Conservation (phyloP, 2,329 filamentous ascomycete species). For the Calycina herbarum region DNA sequence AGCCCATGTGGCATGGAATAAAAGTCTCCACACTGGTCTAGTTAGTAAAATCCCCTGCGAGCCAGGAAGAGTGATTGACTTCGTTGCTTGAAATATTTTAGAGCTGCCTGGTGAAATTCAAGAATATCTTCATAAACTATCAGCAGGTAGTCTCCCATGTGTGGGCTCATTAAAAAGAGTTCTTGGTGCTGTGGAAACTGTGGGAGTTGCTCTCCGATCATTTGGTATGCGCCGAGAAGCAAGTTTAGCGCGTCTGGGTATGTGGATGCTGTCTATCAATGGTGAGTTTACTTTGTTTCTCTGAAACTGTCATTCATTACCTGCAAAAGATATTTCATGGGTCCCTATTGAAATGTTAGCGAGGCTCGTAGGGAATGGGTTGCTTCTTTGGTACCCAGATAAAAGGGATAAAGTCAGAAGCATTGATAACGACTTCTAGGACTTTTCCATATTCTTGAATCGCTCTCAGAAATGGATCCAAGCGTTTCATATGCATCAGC, state of each 20-base stretch:
- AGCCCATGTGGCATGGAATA: constrained; percentile 39
- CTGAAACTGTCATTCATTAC: constrained; percentile 18
- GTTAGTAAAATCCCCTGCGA: not conserved
- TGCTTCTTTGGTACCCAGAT: constrained; percentile 45
- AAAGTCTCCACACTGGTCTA: constrained; percentile 31
- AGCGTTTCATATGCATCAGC: constrained; percentile 41
- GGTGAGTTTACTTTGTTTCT: constrained; percentile 1
- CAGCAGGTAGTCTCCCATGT: constrained; percentile 45
- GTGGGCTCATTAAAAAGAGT: constrained; percentile 34
- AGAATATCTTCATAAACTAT: constrained; percentile 51
- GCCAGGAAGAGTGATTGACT: no score
- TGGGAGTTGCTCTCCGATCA: constrained; percentile 41
- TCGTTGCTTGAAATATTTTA: constrained; percentile 44
- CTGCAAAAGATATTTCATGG: constrained; percentile 42
- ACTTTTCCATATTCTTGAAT: constrained; percentile 44
- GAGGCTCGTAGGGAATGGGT: no score
- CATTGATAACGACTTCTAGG: constrained; percentile 46
- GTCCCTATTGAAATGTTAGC: constrained; percentile 34
- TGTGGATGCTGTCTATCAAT: constrained; percentile 15
- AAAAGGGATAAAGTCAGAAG: constrained; percentile 46
- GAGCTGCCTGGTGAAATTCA: constrained; percentile 47
- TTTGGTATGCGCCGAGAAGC: constrained; percentile 42
- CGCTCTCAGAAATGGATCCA: constrained; percentile 43
- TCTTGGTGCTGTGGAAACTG: constrained; percentile 41
- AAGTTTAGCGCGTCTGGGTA: constrained; percentile 41